Evolutionary conservation across 75 land plant species (phyloP), one percentile per base, ranked within the genome.

Genomic region (Selaginella tamariscina): DNA sequence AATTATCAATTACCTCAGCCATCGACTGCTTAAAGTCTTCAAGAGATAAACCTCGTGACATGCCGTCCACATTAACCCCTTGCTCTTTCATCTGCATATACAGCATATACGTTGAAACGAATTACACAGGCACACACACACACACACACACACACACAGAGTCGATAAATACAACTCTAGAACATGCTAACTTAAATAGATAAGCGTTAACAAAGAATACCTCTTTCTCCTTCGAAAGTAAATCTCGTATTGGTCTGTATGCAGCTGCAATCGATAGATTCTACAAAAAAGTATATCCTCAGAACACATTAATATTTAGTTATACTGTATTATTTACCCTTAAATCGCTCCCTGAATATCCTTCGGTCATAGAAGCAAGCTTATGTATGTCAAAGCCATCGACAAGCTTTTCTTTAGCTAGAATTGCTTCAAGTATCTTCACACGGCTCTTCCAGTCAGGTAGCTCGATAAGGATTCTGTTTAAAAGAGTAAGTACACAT

Each of bases 211-310:
- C n/a, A n/a, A n/a, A n/a, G n/a, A n/a, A n/a, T 49, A 83, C 93
- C 86, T 86, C 84, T 67, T 86, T 89, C 55, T 89, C 93, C 68
- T 82, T 88, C 31, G 83, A 84, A 55, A 88, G 32, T 30, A 88
- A 76, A 71, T 89, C 94, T 79, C 90, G 74, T 21, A 89, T 86
- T 21, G 94, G 94, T 54, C 87, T 68, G 59, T 86, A 86, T 5
- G 94, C 94, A 74, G 94, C 87, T 72, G 90, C 71, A 23, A 89
- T 87, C 70, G 90, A 89, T 1, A 89, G 82, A 76, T 89, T 89
- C 94, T 88, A 71, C 29, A 68, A 32, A 1, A 57, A 59, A 66
- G 2, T 54, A 64, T 56, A 63, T 32, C 27, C 32, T 54, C 32
- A 23, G 29, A 59, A 5, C 23, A 67, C 27, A 59, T 62, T n/a